Evolutionary conservation across 169 alveolate species (phyloP), one percentile per base, ranked within the genome.

Genomic region (Perkinsus chesapeaki): DNA sequence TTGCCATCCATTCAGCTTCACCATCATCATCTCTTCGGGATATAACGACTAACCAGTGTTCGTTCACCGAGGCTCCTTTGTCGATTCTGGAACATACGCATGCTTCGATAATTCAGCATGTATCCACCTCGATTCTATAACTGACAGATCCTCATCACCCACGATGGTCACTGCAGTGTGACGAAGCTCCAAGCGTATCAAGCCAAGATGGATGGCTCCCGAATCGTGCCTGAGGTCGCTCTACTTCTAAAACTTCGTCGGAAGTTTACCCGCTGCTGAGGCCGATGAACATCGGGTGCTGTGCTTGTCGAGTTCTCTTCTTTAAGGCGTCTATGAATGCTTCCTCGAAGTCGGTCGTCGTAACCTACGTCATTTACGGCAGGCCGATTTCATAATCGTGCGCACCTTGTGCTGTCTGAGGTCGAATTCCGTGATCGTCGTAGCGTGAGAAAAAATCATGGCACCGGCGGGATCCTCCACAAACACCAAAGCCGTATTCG

Each of bases 161-260:
- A 16, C 37, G 23, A 91, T 91, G 60, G 92, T 91, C 72, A 38
- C 39, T 7, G 92, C 92, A 60, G 39, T 38, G 92, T 91, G 92
- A 39, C 23, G 92, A 48, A 38, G 39, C 36, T 23, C 36, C 92
- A 91, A 47, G 37, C 39, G 39, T n/a, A 16, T 37, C 60, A 91
- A 60, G 72, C 72, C 92, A 48, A 94, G 92, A 43, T 94, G 92
- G 73, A 94, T 94, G 38, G 95, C 95, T 23, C 92, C 92, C 39
- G 73, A 39, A 60, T 91, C 92, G 92, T 91, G 60, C 5, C 60
- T 43, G 60, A 43, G 60, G n/a, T n/a, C n/a, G n/a, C n/a, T n/a
- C n/a, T n/a, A n/a, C n/a, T n/a, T n/a, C n/a, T n/a, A n/a, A n/a
- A n/a, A n/a, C n/a, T n/a, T n/a, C n/a, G n/a, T n/a, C n/a, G 16